A percentile compares a stretch with the other conserved stretches of the same genome.
phyloP scores from a whole-genome alignment of 2,329 filamentous ascomycete species.

The Fusarium sp. region DNA sequence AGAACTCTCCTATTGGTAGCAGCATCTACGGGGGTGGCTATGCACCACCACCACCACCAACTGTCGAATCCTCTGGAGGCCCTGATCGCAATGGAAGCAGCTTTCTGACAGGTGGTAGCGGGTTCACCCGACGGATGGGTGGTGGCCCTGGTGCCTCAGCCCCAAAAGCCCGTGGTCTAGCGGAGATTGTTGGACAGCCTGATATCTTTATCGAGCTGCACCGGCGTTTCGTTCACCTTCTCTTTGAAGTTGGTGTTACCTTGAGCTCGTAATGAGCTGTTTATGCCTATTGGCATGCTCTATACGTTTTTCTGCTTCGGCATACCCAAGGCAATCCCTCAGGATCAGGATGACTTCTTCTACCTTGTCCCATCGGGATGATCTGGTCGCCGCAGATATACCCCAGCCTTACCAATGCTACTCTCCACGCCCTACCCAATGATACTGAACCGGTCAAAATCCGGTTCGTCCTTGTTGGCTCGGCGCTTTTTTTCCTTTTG shows the following conservation, averaged over 20 bases:
- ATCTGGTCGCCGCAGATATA: constrained; percentile 23
- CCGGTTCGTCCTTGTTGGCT: constrained; percentile 9
- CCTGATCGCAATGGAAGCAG: constrained; percentile 60
- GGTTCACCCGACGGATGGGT: constrained; percentile 67
- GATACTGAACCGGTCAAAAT: neutral
- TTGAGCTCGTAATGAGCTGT: constrained; percentile 56
- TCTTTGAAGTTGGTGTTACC: constrained; percentile 67
- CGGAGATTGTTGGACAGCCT: constrained; percentile 72
- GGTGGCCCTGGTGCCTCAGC: constrained; percentile 65
- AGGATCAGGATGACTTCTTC: neutral
- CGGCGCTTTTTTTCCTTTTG: constrained; percentile 14
- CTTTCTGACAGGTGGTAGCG: constrained; percentile 65
- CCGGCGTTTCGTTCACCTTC: constrained; percentile 68
- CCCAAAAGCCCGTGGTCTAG: constrained; percentile 68
- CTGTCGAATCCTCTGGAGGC: constrained; percentile 46
- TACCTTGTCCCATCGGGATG: neutral
- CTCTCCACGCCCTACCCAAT: constrained; percentile 15
- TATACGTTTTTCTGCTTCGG: constrained; percentile 43
- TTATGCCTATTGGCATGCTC: constrained; percentile 36
- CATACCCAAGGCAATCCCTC: constrained; percentile 2
- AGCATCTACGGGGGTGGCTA: constrained; percentile 51
- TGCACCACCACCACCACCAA: constrained; percentile 41
- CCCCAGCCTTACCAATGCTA: constrained; percentile 21
- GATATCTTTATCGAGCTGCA: constrained; percentile 77
- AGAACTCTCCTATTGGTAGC: constrained; percentile 54